phyloP scores from a whole-genome alignment of 352 stramenopile species.

The Phytophthora aleatoria region DNA sequence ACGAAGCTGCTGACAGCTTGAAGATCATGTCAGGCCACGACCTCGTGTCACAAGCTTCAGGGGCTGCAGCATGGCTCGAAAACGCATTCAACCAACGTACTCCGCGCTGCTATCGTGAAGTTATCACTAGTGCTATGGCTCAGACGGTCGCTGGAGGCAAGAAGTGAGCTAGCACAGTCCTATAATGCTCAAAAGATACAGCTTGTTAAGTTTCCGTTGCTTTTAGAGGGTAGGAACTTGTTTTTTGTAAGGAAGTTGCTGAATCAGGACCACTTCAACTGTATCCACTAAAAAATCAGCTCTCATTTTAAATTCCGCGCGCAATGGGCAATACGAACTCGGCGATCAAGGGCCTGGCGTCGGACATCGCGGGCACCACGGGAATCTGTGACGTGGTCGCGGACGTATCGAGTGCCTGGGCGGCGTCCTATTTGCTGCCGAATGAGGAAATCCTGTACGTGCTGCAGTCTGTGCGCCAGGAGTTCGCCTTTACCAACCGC shows the following conservation, averaged over 20 bases:
- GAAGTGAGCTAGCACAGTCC: conserved; percentile 8
- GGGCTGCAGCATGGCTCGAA: conserved; percentile 37
- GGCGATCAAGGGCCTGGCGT: conserved; percentile 45
- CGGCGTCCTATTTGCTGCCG: conserved; percentile 40
- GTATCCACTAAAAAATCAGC: conserved; percentile 17
- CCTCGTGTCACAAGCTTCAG: conserved; percentile 34
- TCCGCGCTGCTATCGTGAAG: conserved; percentile 40
- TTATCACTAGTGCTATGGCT: conserved; percentile 24
- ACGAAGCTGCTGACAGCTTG: conserved; percentile 37
- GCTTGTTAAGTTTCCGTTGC: conserved; percentile 8
- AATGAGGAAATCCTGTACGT: conserved; percentile 50
- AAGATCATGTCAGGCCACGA: conserved; percentile 35
- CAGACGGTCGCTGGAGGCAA: conserved; percentile 27
- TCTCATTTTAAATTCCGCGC: conserved; percentile 20
- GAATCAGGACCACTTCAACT: conserved; percentile 18
- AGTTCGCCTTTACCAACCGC: conserved; percentile 63
- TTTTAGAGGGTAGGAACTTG: not conserved
- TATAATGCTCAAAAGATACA: not conserved
- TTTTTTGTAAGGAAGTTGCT: conserved; percentile 11
- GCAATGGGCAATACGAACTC: conserved; percentile 35
- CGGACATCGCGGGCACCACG: conserved; percentile 49
- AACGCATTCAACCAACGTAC: conserved; percentile 38
- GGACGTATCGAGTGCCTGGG: conserved; percentile 32
- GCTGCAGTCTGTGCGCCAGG: conserved; percentile 56
- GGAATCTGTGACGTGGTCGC: conserved; percentile 52